These are phyloP conservation scores for Prinsepia uniflora DNA, from an alignment of 306 rosid species.

Conservation along the genomic window DNA sequence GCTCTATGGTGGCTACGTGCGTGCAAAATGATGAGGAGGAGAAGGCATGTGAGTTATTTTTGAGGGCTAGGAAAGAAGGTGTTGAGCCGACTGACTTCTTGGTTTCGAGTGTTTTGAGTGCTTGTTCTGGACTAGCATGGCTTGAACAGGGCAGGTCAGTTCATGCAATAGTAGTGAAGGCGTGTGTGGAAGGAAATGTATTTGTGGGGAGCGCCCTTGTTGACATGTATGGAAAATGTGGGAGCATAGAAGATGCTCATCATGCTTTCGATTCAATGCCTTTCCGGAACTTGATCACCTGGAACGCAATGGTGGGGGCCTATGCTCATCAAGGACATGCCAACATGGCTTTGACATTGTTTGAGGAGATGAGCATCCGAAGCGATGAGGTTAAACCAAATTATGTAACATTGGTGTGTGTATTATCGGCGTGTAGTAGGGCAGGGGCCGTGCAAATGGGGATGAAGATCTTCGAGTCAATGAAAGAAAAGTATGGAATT, in stretches of 20 bases:
- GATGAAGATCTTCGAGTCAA: constrained; percentile 56
- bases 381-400: constrained; percentile 38
- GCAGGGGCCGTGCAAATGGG: constrained; percentile 73
- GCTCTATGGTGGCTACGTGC: constrained; percentile 63
- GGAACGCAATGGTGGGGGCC: constrained; percentile 76
- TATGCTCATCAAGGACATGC: constrained; percentile 72
- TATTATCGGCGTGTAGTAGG: constrained; percentile 74
- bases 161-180: constrained; percentile 68
- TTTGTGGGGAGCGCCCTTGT: constrained; percentile 84
- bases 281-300: constrained; percentile 54
- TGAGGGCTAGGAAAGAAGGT: constrained; percentile 47
- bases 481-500: constrained; percentile 51
- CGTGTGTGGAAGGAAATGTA: constrained; percentile 61
- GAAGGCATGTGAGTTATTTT: constrained; percentile 65
- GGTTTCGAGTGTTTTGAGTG: constrained; percentile 69
- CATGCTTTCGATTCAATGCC: constrained; percentile 55
- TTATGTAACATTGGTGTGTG: constrained; percentile 69
- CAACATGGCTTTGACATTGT: constrained; percentile 55
- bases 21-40: constrained; percentile 69
- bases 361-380: constrained; percentile 48
- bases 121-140: constrained; percentile 73
- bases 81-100: constrained; percentile 67
- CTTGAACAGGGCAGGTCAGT: constrained; percentile 72
- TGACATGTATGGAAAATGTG: constrained; percentile 92
- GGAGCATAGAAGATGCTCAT: constrained; percentile 57